These are phyloP conservation scores for Aspergillus mulundensis DNA, from an alignment of 495 filamentous ascomycete genomes.

Conservation along the genomic window DNA sequence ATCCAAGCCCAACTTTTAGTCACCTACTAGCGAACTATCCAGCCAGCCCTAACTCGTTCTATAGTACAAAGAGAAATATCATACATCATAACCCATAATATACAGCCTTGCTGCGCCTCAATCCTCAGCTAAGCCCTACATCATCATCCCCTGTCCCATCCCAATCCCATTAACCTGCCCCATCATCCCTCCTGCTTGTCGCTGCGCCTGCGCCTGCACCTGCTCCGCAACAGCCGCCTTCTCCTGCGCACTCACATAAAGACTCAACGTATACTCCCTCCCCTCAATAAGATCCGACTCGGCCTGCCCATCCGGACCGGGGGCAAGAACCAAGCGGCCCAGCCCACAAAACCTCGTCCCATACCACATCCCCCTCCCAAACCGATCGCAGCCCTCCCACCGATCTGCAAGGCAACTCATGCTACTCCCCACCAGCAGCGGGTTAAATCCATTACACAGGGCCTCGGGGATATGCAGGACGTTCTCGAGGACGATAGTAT, in stretches of 20 bases:
- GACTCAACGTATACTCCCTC: conserved; percentile 25
- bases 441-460: conserved; percentile 30
- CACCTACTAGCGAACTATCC: too few species aligned
- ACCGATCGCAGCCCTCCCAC: conserved; percentile 21
- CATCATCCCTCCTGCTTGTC: too few species aligned
- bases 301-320: conserved; percentile 12
- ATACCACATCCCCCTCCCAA: conserved; percentile 20
- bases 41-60: too few species aligned
- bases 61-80: too few species aligned
- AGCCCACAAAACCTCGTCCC: conserved; percentile 17
- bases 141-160: too few species aligned
- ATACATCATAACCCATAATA: too few species aligned
- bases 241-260: conserved; percentile 25
- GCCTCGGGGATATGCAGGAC: conserved; percentile 31
- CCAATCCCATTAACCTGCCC: neutral
- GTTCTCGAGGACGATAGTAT: conserved; percentile 20
- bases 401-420: conserved; percentile 17
- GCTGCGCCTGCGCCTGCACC: neutral
- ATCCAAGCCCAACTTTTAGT: too few species aligned
- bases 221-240: conserved; percentile 3
- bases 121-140: too few species aligned
- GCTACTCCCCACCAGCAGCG: conserved; percentile 23
- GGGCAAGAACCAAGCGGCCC: conserved; percentile 19
- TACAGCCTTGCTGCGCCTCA: too few species aligned
- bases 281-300: conserved; percentile 27